Base-by-base conservation (phyloP, 2,329 filamentous ascomycete species). In the Fusarium sacchari region DNA sequence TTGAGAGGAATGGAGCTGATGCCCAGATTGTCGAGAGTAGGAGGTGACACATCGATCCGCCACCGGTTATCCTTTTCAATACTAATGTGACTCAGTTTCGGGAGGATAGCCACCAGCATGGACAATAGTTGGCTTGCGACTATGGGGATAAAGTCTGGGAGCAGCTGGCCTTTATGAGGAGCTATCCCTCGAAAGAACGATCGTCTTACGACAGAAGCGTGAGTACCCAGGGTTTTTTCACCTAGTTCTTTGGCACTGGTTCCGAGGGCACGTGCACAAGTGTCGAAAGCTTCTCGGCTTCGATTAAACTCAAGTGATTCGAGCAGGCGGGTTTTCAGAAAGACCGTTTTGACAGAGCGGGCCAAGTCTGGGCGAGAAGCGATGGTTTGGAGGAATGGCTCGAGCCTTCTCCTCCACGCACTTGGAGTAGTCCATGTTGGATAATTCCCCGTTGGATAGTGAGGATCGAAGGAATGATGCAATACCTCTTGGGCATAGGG, bases 301-400 rank as follows among this genome's bases (percentile, higher is more conserved):
- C 18, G 11, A 26, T 28, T 5, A 18, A 60, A 71, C 24, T 53
- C 26, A 7, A 68, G 40, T 1, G 12, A 14, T 18, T 47, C 7
- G 5, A 30, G 1, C 34, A 62, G 34, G 17, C 30, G 26, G 1
- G 0, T 20, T 37, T 26, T 18, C 0, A 71, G 11, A 49, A 60
- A 43, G 20, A 32, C 34, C 5, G 39, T n/a, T 11, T 44, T 65
- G n/a, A 69, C 65, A 8, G 39, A 24, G 14, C 43, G 60, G 6
- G 49, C 68, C 9, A 71, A 24, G 22, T 65, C 60, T 3, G 55
- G 60, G 4, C 65, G 68, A 6, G 56, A 47, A 4, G 67, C 47
- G 13, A 70, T 11, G 13, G 64, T 64, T 13, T 13, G 15, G 2
- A 70, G 53, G 22, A 70, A 70, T 15, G 67, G 64, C 18, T 60